These are phyloP conservation scores for Cryptococcus jaspeensis DNA, from an alignment of 1,284 basidiomycete genomes.

Conservation along the genomic window DNA sequence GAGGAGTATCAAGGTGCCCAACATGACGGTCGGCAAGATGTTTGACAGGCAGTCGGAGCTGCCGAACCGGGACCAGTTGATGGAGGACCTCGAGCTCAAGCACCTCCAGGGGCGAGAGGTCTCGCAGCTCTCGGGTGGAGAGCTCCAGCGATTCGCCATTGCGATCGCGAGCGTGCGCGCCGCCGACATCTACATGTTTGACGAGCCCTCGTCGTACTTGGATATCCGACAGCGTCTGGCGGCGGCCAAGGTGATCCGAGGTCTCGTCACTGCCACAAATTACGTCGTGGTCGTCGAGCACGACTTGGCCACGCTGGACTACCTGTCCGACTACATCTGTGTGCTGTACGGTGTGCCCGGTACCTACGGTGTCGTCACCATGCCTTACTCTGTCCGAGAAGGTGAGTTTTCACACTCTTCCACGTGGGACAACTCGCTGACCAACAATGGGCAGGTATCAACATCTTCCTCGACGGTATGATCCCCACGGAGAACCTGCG, in stretches of 20 bases:
- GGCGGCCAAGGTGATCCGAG: slow-evolving; percentile 94
- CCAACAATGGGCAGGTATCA: slow-evolving; percentile 66
- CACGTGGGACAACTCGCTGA: neutral
- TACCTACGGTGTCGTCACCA: slow-evolving; percentile 95
- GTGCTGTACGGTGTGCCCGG: slow-evolving; percentile 95
- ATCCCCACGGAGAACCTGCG: slow-evolving; percentile 98
- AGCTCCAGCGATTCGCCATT: slow-evolving; percentile 87
- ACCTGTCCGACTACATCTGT: slow-evolving; percentile 95
- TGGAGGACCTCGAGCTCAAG: slow-evolving; percentile 78
- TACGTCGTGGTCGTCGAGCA: slow-evolving; percentile 97
- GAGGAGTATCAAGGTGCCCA: slow-evolving; percentile 80
- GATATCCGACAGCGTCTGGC: slow-evolving; percentile 91
- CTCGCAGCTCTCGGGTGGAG: slow-evolving; percentile 84
- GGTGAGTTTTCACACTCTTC: slow-evolving; percentile 55
- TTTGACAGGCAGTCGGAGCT: slow-evolving; percentile 62
- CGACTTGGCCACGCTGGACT: slow-evolving; percentile 94
- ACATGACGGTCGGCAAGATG: slow-evolving; percentile 81
- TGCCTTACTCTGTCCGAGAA: slow-evolving; percentile 95
- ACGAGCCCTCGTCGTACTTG: slow-evolving; percentile 95
- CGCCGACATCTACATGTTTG: slow-evolving; percentile 69
- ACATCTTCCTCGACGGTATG: slow-evolving; percentile 96
- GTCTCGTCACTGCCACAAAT: slow-evolving; percentile 71
- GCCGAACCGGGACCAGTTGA: slow-evolving; percentile 71
- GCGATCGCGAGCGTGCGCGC: slow-evolving; percentile 64
- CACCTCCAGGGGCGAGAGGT: slow-evolving; percentile 82